These are phyloP conservation scores for Davidsoniella australis DNA, from an alignment of 2,329 filamentous ascomycete genomes.

Conservation along the genomic window DNA sequence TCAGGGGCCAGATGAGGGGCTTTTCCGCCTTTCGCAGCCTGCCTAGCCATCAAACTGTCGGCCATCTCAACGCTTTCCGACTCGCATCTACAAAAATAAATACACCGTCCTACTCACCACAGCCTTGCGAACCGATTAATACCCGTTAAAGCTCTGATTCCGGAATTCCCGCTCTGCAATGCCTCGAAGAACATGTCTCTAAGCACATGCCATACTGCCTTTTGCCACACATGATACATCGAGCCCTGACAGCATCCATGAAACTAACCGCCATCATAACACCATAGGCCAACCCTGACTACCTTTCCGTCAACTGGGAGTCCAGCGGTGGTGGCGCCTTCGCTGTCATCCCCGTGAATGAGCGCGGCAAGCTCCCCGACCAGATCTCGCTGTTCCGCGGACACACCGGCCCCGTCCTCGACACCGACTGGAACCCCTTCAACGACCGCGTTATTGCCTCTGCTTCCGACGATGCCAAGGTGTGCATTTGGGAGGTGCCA, in stretches of 20 bases:
- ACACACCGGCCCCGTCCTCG: conserved; percentile 86
- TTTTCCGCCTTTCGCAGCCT: too few relatives aligned
- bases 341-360: conserved; percentile 79
- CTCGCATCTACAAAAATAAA: too few relatives aligned
- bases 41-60: too few relatives aligned
- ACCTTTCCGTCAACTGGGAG: conserved; percentile 97
- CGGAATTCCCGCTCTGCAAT: too few relatives aligned
- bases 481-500: conserved; percentile 92
- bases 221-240: background rate
- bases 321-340: conserved; percentile 90
- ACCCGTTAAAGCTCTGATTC: too few relatives aligned
- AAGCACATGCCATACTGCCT: background rate
- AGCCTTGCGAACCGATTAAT: too few relatives aligned
- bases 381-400: conserved; percentile 88
- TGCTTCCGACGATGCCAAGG: conserved; percentile 89
- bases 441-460: conserved; percentile 87
- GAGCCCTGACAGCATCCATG: background rate
- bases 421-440: conserved; percentile 98
- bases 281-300: conserved; percentile 76
- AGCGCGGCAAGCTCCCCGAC: conserved; percentile 82
- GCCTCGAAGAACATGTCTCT: too few relatives aligned
- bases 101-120: too few relatives aligned
- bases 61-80: too few relatives aligned
- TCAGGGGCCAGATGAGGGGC: too few relatives aligned
- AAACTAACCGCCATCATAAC: conserved; percentile 1